Evolutionary conservation across 169 alveolate species (phyloP), one percentile per base, ranked within the genome.

Genomic region (Eimeria maxima): DNA sequence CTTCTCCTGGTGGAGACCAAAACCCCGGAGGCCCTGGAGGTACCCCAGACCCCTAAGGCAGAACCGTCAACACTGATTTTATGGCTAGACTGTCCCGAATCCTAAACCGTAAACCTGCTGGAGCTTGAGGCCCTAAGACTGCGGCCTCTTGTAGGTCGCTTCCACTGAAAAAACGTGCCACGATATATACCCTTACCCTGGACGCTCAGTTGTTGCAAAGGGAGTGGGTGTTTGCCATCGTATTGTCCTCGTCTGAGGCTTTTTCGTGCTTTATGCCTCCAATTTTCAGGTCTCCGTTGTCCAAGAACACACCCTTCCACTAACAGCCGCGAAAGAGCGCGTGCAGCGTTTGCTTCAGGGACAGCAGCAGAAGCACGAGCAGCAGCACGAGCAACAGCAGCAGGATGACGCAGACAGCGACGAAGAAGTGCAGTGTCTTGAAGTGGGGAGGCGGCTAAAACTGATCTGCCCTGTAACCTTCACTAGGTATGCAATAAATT

Each of bases 391-490:
- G 96, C 97, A 50, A 95, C 96, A 97, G 96, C 91, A 93, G 80
- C 65, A 95, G 96, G 93, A 38, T 63, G 74, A 98, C 71, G 78
- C 38, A 45, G 65, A 50, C 67, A 50, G 65, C 47, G 98, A 97
- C 55, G 99, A 98, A 67, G 99, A 98, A 73, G 98, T 98, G 24
- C 96, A 96, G 95, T 98, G 99, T 71, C 95, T 98, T 96, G 98
- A 98, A 60, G 81, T 90, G 60, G 97, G 96, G 60, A 94, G 97
- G 86, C 97, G 97, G 83, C 95, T 98, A 80, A 98, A 97, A 38
- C 95, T 98, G 47, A 78, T 73, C 63, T 98, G 99, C 84, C 99
- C 99, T 6, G 97, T 98, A 53, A 97, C 98, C 33, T 95, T 98
- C 96, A 97, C 97, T 71, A 95, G 97, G 97, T 95, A 73, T 29